Percentiles rank a stretch among this genome's conserved stretches.
Evolutionary conservation across 1,284 basidiomycete genomes (phyloP).

Genomic region (Trichosporon coremiiforme): DNA sequence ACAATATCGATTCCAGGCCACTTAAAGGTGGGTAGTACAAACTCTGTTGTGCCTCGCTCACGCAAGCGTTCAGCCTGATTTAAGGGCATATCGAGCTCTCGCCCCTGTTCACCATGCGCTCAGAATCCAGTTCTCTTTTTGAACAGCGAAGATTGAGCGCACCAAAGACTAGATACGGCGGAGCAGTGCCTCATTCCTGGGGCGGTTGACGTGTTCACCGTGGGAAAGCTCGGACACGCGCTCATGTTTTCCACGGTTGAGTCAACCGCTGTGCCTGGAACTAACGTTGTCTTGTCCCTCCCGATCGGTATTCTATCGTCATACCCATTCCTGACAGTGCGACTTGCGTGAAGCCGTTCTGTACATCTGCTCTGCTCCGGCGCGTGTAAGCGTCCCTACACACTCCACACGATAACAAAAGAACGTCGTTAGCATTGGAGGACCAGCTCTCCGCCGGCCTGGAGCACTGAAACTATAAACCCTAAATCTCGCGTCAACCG

Average conservation of each 20-base stretch:
- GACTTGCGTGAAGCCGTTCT: not conserved
- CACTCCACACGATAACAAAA: conserved; percentile 1
- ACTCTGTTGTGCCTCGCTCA: not conserved
- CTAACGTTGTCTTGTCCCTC: not conserved
- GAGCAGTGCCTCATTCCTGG: not conserved
- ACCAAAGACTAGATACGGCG: not conserved
- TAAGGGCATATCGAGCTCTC: not conserved
- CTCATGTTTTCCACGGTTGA: conserved; percentile 16
- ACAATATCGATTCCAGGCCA: not conserved
- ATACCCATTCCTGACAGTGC: conserved; percentile 5
- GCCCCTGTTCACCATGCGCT: not conserved
- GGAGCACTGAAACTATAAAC: conserved; percentile 7
- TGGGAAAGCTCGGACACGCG: conserved; percentile 11
- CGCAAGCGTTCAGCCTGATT: not conserved
- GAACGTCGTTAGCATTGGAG: conserved; percentile 2
- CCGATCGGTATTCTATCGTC: conserved; percentile 14
- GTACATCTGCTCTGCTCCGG: not conserved
- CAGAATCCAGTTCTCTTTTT: not conserved
- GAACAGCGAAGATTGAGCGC: too few relatives aligned
- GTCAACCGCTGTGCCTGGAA: conserved; percentile 10
- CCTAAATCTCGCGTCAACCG: conserved; percentile 16
- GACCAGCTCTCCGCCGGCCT: not conserved
- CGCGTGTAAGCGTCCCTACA: conserved; percentile 6
- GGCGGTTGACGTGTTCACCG: conserved; percentile 8
- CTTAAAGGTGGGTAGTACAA: not conserved